A percentile compares a stretch with the other conserved stretches of the same genome.
These are phyloP conservation scores for Corynespora cassiicola DNA, from an alignment of 2,329 filamentous ascomycete species.

Conservation along the genomic window DNA sequence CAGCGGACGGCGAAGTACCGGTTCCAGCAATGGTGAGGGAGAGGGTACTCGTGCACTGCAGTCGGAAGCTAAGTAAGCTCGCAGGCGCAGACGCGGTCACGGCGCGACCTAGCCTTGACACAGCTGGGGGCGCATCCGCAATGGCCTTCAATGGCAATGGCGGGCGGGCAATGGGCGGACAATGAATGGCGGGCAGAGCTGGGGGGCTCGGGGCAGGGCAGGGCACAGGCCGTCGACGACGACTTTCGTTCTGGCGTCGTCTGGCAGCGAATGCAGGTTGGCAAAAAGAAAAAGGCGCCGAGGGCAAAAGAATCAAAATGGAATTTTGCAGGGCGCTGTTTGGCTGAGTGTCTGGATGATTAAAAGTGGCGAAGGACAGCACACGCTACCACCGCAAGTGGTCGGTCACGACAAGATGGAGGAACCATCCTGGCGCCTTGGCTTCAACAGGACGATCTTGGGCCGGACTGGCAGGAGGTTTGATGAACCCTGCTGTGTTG, in stretches of 20 bases:
- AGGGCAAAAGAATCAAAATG: constrained; percentile 41
- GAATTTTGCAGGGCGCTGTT: constrained; percentile 39
- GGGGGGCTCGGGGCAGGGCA: no score
- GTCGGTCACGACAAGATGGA: constrained; percentile 35
- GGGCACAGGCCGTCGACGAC: no score
- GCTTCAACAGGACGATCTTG: constrained; percentile 39
- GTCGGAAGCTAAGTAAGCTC: constrained; percentile 33
- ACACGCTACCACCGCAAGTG: constrained; percentile 38
- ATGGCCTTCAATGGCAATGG: no score
- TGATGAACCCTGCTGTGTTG: constrained; percentile 34
- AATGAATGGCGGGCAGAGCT: no score
- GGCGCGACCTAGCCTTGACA: no score
- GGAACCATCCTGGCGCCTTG: constrained; percentile 39
- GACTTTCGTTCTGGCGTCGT: no score
- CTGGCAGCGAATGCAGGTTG: no score
- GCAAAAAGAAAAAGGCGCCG: constrained; percentile 31
- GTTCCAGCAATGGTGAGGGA: constrained; percentile 24
- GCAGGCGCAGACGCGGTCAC: constrained; percentile 26
- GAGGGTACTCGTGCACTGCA: constrained; percentile 27
- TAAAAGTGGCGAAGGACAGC: constrained; percentile 47
- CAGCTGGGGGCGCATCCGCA: constrained; percentile 33
- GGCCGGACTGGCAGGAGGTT: constrained; percentile 38
- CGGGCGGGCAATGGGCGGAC: no score
- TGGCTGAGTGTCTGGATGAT: constrained; percentile 43
- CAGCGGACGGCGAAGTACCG: constrained; percentile 26